Base-by-base conservation (phyloP, 2,329 filamentous ascomycete species). In the Scedosporium aurantiacum region DNA sequence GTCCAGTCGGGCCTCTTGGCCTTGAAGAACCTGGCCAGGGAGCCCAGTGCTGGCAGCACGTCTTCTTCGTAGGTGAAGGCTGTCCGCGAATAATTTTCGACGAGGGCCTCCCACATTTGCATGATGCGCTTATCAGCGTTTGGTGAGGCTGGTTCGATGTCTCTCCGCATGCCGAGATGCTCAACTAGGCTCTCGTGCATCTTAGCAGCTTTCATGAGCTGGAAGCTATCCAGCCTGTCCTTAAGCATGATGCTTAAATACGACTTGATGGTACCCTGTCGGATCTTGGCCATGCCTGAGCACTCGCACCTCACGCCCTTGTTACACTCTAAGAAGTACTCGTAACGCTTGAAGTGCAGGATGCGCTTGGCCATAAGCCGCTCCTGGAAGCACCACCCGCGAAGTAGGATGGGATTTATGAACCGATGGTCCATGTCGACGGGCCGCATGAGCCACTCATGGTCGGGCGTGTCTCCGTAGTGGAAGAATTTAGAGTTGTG, bases 331-430 rank as follows among this genome's bases (percentile, higher is more conserved):
- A 69, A 69, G 2, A 69, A 55, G 10, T 67, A 60, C 60, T 70
- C 69, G 5, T 62, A 54, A 7, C 65, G 65, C 4, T 65, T 69
- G n/a, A 70, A 72, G 41, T 72, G 69, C 0, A 72, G 63, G 1
- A 70, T 64, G 0, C 68, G 55, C 1, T 68, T 66, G 0, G 70
- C 67, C 3, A 72, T 37, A 0, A 70, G 45, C 2, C 70, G 67
- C 14, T 72, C 70, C 1, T 72, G 70, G 3, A 70, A 67, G 2
- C 67, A 67, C 70, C 70, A 72, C 0, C 67, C 70, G 1, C 70
- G 64, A 2, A 62, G 64, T 63, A 67, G 62, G 1, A 70, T 12
- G 0, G 66, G 67, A 12, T 66, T 40, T n/a, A 27, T 37, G 21
- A 61, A 61, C 1, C 16, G 50, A n/a, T 57, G 37, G 5, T 62